Conservation (phyloP, 345 rosid genomes). For the Hibiscus mutabilis region DNA sequence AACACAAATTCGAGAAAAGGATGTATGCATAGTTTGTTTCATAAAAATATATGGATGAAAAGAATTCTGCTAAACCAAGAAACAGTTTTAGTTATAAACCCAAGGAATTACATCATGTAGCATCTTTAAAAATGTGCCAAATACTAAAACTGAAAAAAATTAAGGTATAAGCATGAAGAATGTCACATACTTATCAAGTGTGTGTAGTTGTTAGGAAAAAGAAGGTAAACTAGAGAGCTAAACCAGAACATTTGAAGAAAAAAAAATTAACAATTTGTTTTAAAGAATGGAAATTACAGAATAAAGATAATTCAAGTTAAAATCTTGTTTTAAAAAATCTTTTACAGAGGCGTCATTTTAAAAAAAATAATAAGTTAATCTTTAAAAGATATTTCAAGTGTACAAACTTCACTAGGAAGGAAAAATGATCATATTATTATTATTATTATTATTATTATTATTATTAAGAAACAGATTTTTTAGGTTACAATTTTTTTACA, state of each 20-base stretch:
- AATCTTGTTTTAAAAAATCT: not conserved
- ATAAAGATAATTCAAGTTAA: not conserved
- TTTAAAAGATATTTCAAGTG: not conserved
- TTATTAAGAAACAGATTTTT: not conserved
- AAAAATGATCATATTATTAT: not conserved
- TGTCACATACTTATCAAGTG: not conserved
- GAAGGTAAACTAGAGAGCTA: not conserved
- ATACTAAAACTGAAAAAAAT: not conserved
- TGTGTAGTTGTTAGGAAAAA: not conserved
- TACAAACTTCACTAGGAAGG: not conserved
- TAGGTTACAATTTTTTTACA: not conserved
- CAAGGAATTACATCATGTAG: not conserved
- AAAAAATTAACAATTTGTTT: not conserved
- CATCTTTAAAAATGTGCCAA: not conserved
- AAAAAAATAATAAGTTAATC: not conserved
- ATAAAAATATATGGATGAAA: not conserved
- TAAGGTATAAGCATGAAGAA: not conserved
- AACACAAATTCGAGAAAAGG: constrained; percentile 10
- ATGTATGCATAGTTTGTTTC: not conserved
- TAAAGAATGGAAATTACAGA: not conserved
- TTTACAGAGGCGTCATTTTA: not conserved
- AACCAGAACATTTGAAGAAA: not conserved
- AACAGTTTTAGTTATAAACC: not conserved
- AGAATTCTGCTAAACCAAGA: not conserved
- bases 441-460: no score